Evolutionary conservation across 805 yeast genomes (phyloP), one percentile per base, ranked within the genome.

Genomic region (Hanseniaspora singularis): DNA sequence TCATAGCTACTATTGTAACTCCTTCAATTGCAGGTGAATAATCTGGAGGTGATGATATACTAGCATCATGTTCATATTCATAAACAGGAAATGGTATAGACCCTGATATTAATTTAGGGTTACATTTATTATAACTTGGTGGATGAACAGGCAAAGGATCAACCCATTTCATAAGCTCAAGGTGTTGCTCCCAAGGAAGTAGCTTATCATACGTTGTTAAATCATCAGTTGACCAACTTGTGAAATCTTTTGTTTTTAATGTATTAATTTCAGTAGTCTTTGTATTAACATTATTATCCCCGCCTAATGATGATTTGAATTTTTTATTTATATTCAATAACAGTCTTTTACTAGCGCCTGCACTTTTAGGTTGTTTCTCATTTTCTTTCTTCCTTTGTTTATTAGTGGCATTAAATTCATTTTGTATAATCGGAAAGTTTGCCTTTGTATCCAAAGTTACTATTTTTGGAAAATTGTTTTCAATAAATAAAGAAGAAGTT

Each of bases 11-110:
- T 1, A 73, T 55, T 0, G 84, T 79, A 2, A 76, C 56, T 45
- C 76, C 72, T 53, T 75, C 70, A 1, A 81, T 75, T 0, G 94
- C 71, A 0, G 95, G 81, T 0, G 71, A 43, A 59, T 85, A 84
- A 0, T 50, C 47, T 1, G 96, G 96, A 5, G 82, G 71, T 20
- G 33, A 40, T 11, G 37, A 36, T 23, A 53, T 44, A 3, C 63
- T 65, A 2, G 40, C 12, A 33, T 56, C 42, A 1, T 58, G 53
- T 1, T 34, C 32, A 24, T 52, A 50, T 27, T 67, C 71, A 44
- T 55, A 67, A 4, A 67, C 52, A 0, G 72, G 71, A 46, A 54
- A 66, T 10, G 55, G 46, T 1, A 58, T 40, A 19, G 50, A 51
- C 30, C 55, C 54, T n/a, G 41, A 37, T 2, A 12, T 4, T 3